Base-by-base conservation (phyloP, 768 basidiomycete genomes). In the Ramaria rubella region DNA sequence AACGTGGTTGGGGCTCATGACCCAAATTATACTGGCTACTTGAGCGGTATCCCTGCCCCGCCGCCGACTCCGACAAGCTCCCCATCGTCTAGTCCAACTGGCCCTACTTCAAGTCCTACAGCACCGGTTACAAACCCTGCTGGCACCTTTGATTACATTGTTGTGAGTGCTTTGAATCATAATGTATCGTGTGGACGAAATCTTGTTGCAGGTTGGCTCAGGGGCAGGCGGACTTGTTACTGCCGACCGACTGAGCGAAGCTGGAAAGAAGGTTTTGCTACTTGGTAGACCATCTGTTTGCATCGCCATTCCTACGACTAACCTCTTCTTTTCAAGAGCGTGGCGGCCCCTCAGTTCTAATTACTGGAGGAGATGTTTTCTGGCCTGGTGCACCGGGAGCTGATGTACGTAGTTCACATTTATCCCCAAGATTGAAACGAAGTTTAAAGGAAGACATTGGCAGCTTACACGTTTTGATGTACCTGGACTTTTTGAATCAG, bases 401-500 rank as follows among this genome's bases (percentile, higher is more conserved):
- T 23, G 45, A 58, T 17, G 61, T 58, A 58, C 23, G 54, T 23
- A 46, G 34, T 59, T n/a, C 38, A 11, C n/a, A 21, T 34, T 30
- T n/a, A n/a, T n/a, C n/a, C n/a, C 15, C 38, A 14, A 40, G 38
- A 15, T 4, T 40, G 4, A 5, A 5, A 40, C 15, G 38, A 17
- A 40, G 38, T 19, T 40, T 4, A 40, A 40, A 15, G 15, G 4
- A 6, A 6, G 5, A 17, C 5, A 5, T 15, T 40, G 38, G 15
- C 61, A 83, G 81, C 67, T 81, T 53, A 85, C 83, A 5, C 83
- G 83, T 62, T 84, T 83, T 64, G 83, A 85, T 60, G 70, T 82
- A 55, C 82, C 82, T 21, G 82, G 83, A 61, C 63, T 82, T 42
- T 85, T 83, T 63, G 81, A 85, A 68, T 77, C 80, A 40, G 79